Evolutionary conservation across 2,329 filamentous ascomycete genomes (phyloP).

Genomic region (Aspergillus carbonarius): DNA sequence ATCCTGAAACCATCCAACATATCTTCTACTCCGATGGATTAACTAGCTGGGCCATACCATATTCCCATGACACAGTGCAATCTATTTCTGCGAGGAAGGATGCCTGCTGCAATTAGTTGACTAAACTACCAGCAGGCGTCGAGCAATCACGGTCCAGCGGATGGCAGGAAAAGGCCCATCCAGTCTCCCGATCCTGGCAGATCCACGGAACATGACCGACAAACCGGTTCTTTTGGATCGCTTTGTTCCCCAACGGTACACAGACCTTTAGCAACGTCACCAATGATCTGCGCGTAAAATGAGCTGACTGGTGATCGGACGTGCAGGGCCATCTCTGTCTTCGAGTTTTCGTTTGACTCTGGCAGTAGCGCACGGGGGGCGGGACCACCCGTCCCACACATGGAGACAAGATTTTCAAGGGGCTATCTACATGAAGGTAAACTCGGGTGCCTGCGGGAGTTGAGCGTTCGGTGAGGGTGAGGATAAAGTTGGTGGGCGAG

Average conservation of each 20-base stretch:
- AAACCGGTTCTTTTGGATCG: background rate
- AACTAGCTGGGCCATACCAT: background rate
- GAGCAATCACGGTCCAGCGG: background rate
- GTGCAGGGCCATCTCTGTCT: background rate
- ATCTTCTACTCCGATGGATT: background rate
- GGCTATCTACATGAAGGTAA: background rate
- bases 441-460: background rate
- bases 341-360: background rate
- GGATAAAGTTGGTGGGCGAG: background rate
- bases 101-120: background rate
- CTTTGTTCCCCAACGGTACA: background rate
- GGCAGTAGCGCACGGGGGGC: conserved; percentile 4
- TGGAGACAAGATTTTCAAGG: conserved; percentile 8
- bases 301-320: conserved; percentile 5
- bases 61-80: background rate
- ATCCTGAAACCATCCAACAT: background rate
- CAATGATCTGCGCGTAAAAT: conserved; percentile 4
- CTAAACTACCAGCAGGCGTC: background rate
- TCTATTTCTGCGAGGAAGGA: background rate
- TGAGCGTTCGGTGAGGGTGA: background rate
- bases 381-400: conserved; percentile 8
- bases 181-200: background rate
- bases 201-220: background rate
- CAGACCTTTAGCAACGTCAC: background rate
- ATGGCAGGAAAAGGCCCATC: background rate